Evolutionary conservation across 2,329 filamentous ascomycete genomes (phyloP), one percentile per base, ranked within the genome.

Genomic region (Aspergillus thermomutatus): DNA sequence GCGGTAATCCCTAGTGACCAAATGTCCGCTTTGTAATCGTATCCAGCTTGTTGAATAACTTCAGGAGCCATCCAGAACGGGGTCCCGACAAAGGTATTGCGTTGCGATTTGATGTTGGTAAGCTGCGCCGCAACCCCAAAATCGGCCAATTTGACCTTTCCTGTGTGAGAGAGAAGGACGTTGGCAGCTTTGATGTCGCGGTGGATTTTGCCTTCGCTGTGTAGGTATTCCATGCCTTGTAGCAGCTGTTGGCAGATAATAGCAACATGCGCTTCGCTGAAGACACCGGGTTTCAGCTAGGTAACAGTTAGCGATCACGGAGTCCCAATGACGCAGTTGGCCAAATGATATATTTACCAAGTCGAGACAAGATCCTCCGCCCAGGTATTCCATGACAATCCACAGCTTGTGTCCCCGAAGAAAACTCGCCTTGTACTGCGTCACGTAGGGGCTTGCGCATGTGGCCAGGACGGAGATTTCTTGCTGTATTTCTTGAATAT

Each of bases 311-410:
- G 53, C 53, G 23, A 47, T 26, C 11, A 26, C 43, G 2, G n/a
- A 45, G 19, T 14, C 8, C 19, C 41, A 23, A 10, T 23, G 21
- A 46, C 23, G 41, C 37, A 37, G 4, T 7, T 17, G 26, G 27
- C 21, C n/a, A 49, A 10, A 25, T 31, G 43, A 53, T 23, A 51
- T 50, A 40, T 56, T 17, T 83, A 96, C 90, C 80, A 99, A 75
- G 73, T 99, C 94, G 63, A 97, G 82, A 72, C 94, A 97, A 19
- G 94, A 97, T 43, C 94, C 94, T 61, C 94, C 94, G 5, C 94
- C 94, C 10, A 99, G 80, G 70, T 89, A 99, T 75, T 99, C 94
- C 94, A 99, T 99, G 57, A 97, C 91, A 70, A 99, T 99, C 94
- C 94, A 99, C 80, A 99, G 80, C 77, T 97, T 99, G 72, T 92